Evolutionary conservation across 805 yeast genomes (phyloP).

Genomic region (Candida sonorensis): DNA sequence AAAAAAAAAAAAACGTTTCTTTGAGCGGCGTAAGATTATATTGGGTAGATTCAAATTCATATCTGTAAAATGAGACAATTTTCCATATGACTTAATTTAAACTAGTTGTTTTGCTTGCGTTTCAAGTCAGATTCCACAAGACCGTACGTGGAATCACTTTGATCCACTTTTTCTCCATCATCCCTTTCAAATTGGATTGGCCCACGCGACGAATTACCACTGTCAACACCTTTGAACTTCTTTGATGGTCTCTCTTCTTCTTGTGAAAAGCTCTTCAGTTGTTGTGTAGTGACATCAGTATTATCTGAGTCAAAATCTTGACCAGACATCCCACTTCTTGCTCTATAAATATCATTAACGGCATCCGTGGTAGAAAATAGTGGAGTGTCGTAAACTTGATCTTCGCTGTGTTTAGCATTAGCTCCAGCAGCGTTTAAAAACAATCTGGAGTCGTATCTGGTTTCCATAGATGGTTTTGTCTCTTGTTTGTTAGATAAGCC

Average conservation of each 20-base stretch:
- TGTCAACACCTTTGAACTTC: conserved; percentile 5
- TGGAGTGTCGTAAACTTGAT: conserved; percentile 53
- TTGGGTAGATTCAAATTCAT: too few species aligned
- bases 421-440: conserved; percentile 38
- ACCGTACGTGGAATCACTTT: conserved; percentile 4
- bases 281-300: conserved; percentile 12
- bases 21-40: too few species aligned
- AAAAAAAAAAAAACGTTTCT: too few species aligned
- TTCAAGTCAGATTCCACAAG: conserved; percentile 6
- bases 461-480: conserved; percentile 26
- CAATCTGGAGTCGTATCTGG: conserved; percentile 53
- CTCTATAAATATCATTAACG: conserved; percentile 42
- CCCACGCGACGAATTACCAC: conserved; percentile 6
- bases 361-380: conserved; percentile 49
- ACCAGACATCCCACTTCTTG: conserved; percentile 23
- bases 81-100: not conserved
- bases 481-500: conserved; percentile 32
- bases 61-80: too few species aligned
- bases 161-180: too few species aligned
- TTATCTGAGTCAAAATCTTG: conserved; percentile 15
- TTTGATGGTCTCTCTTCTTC: conserved; percentile 9
- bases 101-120: not conserved
- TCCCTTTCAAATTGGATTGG: conserved; percentile 25
- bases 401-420: conserved; percentile 32
- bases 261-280: conserved; percentile 5